phyloP scores from a whole-genome alignment of 148 eudicot species.

The Camellia sinensis region DNA sequence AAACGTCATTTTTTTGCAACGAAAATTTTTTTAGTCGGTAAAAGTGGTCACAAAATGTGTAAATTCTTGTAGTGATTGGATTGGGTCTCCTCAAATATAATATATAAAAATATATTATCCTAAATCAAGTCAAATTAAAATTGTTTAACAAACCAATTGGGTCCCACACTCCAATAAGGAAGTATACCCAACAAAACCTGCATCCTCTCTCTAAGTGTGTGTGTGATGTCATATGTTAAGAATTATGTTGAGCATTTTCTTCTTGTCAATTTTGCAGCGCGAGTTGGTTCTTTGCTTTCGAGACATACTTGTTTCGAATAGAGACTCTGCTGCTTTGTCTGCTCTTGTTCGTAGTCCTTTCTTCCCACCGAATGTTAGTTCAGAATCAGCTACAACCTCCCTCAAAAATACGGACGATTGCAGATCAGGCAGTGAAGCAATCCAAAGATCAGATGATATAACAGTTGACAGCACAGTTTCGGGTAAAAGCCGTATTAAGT shows the following conservation, averaged over 20 bases:
- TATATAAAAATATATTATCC: no score
- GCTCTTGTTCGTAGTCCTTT: conserved; percentile 56
- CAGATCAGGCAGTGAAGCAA: conserved; percentile 71
- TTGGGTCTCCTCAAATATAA: no score
- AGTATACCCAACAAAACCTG: no score
- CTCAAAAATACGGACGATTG: conserved; percentile 56
- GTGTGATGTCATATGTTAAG: neutral
- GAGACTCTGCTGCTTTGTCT: conserved; percentile 56
- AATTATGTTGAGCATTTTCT: neutral
- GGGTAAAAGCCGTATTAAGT: conserved; percentile 56
- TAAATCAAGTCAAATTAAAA: no score
- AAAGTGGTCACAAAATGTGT: no score
- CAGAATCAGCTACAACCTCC: conserved; percentile 95
- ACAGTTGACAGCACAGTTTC: conserved; percentile 85
- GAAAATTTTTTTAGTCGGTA: no score
- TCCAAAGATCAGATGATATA: conserved; percentile 81
- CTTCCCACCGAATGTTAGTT: conserved; percentile 67
- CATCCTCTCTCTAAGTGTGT: no score
- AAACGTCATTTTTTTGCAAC: no score
- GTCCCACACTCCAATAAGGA: no score
- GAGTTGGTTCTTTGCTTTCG: conserved; percentile 80
- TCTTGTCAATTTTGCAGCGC: conserved; percentile 56
- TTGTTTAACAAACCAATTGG: no score
- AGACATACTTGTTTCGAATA: conserved; percentile 63
- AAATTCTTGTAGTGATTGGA: no score